phyloP scores from a whole-genome alignment of 1,284 basidiomycete species.

The Trichosporon sp. region DNA sequence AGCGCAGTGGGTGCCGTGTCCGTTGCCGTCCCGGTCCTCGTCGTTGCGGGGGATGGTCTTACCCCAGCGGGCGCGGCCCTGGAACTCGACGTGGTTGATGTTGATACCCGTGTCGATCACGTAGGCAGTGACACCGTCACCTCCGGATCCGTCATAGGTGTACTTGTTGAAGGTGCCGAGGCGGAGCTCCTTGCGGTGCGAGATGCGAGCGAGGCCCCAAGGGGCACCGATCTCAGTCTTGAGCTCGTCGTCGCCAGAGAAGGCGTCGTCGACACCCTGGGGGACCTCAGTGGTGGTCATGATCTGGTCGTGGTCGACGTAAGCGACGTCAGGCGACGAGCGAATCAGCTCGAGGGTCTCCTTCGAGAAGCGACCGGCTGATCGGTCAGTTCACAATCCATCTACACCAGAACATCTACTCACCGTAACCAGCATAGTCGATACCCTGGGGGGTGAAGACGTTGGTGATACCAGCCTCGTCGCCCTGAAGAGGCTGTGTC shows the following conservation, averaged over 20 bases:
- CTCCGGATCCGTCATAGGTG: constrained; percentile 71
- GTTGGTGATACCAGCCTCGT: constrained; percentile 50
- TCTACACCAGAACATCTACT: constrained; percentile 26
- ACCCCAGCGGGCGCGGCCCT: constrained; percentile 81
- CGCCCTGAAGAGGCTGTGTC: constrained; percentile 42
- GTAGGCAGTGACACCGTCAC: constrained; percentile 87
- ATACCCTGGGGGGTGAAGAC: constrained; percentile 47
- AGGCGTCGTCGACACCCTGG: constrained; percentile 48
- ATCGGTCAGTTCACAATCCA: constrained; percentile 9
- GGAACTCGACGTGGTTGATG: constrained; percentile 80
- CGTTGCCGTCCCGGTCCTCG: constrained; percentile 70
- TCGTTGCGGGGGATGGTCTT: constrained; percentile 79
- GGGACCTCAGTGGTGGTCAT: constrained; percentile 68
- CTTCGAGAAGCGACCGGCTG: constrained; percentile 77
- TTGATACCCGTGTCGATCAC: constrained; percentile 70
- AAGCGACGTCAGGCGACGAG: constrained; percentile 84
- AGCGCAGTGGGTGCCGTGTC: constrained; percentile 76
- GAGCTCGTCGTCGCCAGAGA: constrained; percentile 43
- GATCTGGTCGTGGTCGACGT: constrained; percentile 89
- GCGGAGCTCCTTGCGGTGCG: constrained; percentile 76
- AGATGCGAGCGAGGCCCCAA: constrained; percentile 96
- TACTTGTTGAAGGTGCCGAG: constrained; percentile 89
- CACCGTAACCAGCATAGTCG: constrained; percentile 54
- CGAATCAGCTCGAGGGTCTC: constrained; percentile 77
- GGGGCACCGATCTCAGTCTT: constrained; percentile 75